phyloP scores from a whole-genome alignment of 257 asterid species.

The Plantago elongata region DNA sequence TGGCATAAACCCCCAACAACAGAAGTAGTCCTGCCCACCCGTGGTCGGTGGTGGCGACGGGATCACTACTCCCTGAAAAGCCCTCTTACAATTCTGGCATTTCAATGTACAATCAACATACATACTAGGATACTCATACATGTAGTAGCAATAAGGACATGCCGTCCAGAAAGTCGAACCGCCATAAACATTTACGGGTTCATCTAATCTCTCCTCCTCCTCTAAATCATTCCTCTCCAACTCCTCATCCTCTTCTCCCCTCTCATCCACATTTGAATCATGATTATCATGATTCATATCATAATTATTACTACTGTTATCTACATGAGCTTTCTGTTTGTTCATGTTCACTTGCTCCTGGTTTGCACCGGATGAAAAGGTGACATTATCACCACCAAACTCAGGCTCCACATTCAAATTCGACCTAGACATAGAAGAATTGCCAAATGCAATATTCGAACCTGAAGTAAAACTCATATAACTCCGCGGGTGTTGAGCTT shows the following conservation, averaged over 20 bases:
- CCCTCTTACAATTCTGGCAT: slow-evolving; percentile 66
- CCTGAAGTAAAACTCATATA: slow-evolving; percentile 20
- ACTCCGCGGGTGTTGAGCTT: slow-evolving; percentile 20
- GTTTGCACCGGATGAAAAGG: slow-evolving; percentile 16
- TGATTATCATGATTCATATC: neutral
- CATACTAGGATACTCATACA: slow-evolving; percentile 49
- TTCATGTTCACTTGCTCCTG: slow-evolving; percentile 18
- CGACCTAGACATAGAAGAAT: slow-evolving; percentile 21
- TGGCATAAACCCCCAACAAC: slow-evolving; percentile 76
- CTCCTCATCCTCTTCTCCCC: slow-evolving; percentile 17
- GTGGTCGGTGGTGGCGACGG: slow-evolving; percentile 52
- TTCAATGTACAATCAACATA: slow-evolving; percentile 47
- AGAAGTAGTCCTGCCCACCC: slow-evolving; percentile 59
- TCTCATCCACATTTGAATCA: slow-evolving; percentile 16
- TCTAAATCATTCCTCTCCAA: slow-evolving; percentile 12
- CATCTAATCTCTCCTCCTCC: slow-evolving; percentile 27
- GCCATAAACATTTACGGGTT: slow-evolving; percentile 13
- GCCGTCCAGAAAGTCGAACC: slow-evolving; percentile 56
- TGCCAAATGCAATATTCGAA: slow-evolving; percentile 19
- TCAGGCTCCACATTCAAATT: slow-evolving; percentile 19
- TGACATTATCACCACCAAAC: slow-evolving; percentile 17
- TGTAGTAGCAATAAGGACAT: slow-evolving; percentile 72
- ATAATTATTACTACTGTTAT: slow-evolving; percentile 3
- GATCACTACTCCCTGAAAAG: slow-evolving; percentile 56
- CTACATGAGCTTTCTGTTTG: slow-evolving; percentile 12